phyloP scores from a whole-genome alignment of 192 early-diverging fungal species.

The Coemansia sp. region DNA sequence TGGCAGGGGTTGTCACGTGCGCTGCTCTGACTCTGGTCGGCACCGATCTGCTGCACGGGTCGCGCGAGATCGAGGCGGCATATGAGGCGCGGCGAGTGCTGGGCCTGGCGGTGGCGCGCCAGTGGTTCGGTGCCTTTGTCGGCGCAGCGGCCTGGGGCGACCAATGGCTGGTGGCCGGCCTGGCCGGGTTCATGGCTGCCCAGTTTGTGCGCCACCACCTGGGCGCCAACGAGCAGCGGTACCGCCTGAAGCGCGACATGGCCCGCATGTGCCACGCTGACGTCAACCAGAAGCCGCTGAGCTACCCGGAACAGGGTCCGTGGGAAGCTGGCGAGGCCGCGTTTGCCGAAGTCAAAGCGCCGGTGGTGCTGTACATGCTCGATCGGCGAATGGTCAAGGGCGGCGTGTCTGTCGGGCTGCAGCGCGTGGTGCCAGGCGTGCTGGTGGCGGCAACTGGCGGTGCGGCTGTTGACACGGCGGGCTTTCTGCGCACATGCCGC shows the following conservation, averaged over 20 bases:
- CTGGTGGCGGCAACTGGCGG: constrained; percentile 73
- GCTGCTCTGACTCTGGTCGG: constrained; percentile 80
- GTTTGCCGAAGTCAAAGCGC: constrained; percentile 81
- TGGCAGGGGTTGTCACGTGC: constrained; percentile 65
- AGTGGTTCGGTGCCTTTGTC: constrained; percentile 96
- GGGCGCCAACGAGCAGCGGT: constrained; percentile 86
- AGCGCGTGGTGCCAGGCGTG: constrained; percentile 78
- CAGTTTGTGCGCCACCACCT: constrained; percentile 78
- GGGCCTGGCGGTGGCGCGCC: constrained; percentile 70
- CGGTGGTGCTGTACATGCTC: constrained; percentile 90
- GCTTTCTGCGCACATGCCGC: constrained; percentile 78
- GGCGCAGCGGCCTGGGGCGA: constrained; percentile 71
- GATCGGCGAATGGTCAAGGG: constrained; percentile 81
- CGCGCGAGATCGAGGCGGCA: constrained; percentile 81
- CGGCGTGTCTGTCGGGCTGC: constrained; percentile 65
- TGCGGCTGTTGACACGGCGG: constrained; percentile 64
- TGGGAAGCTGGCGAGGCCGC: constrained; percentile 64
- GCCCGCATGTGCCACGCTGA: constrained; percentile 77
- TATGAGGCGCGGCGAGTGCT: constrained; percentile 77
- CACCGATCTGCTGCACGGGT: constrained; percentile 64
- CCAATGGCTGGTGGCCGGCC: constrained; percentile 82
- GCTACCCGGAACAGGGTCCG: constrained; percentile 60
- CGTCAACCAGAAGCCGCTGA: constrained; percentile 83
- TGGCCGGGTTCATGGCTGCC: constrained; percentile 72
- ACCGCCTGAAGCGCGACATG: constrained; percentile 80